Evolutionary conservation across 2,329 filamentous ascomycete species (phyloP).

Genomic region (Immersiporthe knoxdaviesiana): DNA sequence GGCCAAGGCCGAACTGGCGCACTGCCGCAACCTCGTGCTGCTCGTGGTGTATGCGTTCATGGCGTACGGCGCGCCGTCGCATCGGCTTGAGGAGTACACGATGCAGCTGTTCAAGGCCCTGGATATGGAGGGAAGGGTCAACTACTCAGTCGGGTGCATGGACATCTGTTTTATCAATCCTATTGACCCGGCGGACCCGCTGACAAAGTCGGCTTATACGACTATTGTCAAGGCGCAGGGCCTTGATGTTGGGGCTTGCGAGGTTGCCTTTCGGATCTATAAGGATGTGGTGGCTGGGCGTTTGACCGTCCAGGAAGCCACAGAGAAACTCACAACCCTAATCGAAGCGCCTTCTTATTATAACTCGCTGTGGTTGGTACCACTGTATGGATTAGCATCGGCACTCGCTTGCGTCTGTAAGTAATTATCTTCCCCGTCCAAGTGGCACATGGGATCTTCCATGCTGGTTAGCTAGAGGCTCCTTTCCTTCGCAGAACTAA

Average conservation of each 20-base stretch:
- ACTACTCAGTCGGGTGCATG: conserved; percentile 30
- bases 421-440: not conserved
- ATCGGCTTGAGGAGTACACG: conserved; percentile 28
- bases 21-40: conserved; percentile 26
- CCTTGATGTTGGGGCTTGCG: conserved; percentile 29
- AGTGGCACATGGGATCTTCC: no score
- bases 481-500: not conserved
- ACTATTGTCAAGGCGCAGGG: conserved; percentile 30
- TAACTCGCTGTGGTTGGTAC: conserved; percentile 20
- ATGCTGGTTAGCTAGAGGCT: not conserved
- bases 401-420: conserved; percentile 13
- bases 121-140: conserved; percentile 29
- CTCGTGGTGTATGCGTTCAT: conserved; percentile 26
- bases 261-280: conserved; percentile 28
- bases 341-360: conserved; percentile 25
- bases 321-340: conserved; percentile 11
- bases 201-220: conserved; percentile 27
- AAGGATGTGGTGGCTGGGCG: conserved; percentile 24
- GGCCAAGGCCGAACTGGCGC: conserved; percentile 23
- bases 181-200: conserved; percentile 24
- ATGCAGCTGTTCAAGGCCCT: conserved; percentile 26
- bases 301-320: conserved; percentile 26
- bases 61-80: conserved; percentile 25
- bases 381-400: conserved; percentile 17
- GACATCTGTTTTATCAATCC: conserved; percentile 28